A percentile compares a stretch with the other conserved stretches of the same genome.
These are phyloP conservation scores for Amanita muscaria DNA, from an alignment of 768 basidiomycete genomes.

Conservation along the genomic window DNA sequence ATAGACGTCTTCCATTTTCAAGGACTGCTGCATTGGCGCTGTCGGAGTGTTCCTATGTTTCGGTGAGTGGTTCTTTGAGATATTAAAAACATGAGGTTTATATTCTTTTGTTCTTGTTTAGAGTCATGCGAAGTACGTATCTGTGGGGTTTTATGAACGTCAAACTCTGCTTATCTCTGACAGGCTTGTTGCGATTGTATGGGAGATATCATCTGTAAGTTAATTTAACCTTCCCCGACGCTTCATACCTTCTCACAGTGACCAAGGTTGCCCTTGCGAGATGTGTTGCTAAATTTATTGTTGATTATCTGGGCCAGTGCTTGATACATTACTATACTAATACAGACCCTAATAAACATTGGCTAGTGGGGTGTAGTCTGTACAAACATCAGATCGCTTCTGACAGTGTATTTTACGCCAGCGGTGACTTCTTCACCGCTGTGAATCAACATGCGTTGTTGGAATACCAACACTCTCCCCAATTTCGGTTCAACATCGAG, in stretches of 20 bases:
- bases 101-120: neutral
- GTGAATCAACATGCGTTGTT: slow-evolving; percentile 32
- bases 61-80: neutral
- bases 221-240: neutral
- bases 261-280: slow-evolving; percentile 7
- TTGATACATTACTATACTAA: too few species aligned
- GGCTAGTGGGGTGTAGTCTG: slow-evolving; percentile 8
- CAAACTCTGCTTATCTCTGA: neutral
- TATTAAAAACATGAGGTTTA: neutral
- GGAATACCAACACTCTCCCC: slow-evolving; percentile 32
- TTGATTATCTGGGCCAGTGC: too few species aligned
- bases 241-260: too few species aligned
- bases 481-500: slow-evolving; percentile 29
- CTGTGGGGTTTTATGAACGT: neutral
- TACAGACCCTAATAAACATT: neutral
- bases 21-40: slow-evolving; percentile 1
- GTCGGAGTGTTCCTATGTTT: slow-evolving; percentile 3
- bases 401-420: slow-evolving; percentile 29
- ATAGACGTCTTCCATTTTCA: neutral
- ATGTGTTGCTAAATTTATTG: slow-evolving; percentile 1
- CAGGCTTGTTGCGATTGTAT: slow-evolving; percentile 4
- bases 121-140: slow-evolving; percentile 5
- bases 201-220: slow-evolving; percentile 2
- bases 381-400: slow-evolving; percentile 31
- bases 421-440: slow-evolving; percentile 27